Percentiles rank a stretch among this genome's conserved stretches.
Evolutionary conservation across 2,329 filamentous ascomycete genomes (phyloP).

Genomic region (Colletotrichum abscissum): DNA sequence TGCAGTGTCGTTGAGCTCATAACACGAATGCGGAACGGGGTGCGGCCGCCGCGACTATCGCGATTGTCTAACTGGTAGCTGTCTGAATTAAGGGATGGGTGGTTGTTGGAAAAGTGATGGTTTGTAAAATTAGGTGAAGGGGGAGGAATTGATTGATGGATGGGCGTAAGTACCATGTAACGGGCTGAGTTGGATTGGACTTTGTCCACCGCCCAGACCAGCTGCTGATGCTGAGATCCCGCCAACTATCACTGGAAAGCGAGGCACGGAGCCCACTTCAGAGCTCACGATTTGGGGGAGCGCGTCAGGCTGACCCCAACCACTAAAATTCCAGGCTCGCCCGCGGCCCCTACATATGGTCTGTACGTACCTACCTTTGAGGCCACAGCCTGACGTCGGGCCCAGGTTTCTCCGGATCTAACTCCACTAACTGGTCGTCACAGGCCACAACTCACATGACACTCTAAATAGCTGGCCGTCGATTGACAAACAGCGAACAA

Average conservation of each 20-base stretch:
- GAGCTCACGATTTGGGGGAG: slow-evolving; percentile 34
- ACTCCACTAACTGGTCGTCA: not conserved
- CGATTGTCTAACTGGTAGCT: slow-evolving; percentile 12
- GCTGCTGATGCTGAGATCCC: slow-evolving; percentile 25
- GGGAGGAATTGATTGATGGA: slow-evolving; percentile 19
- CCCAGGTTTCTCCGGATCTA: slow-evolving; percentile 3
- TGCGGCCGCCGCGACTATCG: not conserved
- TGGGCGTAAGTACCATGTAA: not conserved
- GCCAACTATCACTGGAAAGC: slow-evolving; percentile 20
- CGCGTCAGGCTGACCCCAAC: slow-evolving; percentile 30
- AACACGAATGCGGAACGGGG: slow-evolving; percentile 23
- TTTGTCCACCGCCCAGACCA: slow-evolving; percentile 34
- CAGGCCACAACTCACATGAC: not conserved
- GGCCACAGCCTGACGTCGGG: not conserved
- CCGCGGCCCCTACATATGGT: not conserved
- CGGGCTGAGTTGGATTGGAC: slow-evolving; percentile 21
- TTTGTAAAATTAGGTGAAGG: not conserved
- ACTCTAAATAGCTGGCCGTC: not conserved
- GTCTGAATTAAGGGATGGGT: not conserved
- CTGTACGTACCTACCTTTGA: slow-evolving; percentile 12
- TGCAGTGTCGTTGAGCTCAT: slow-evolving; percentile 4
- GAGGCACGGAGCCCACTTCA: slow-evolving; percentile 20
- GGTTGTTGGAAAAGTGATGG: not conserved
- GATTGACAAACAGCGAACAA: not conserved
- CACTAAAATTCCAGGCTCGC: slow-evolving; percentile 9